Evolutionary conservation across 495 filamentous ascomycete species (phyloP).

Genomic region (Penicillium argentinense): DNA sequence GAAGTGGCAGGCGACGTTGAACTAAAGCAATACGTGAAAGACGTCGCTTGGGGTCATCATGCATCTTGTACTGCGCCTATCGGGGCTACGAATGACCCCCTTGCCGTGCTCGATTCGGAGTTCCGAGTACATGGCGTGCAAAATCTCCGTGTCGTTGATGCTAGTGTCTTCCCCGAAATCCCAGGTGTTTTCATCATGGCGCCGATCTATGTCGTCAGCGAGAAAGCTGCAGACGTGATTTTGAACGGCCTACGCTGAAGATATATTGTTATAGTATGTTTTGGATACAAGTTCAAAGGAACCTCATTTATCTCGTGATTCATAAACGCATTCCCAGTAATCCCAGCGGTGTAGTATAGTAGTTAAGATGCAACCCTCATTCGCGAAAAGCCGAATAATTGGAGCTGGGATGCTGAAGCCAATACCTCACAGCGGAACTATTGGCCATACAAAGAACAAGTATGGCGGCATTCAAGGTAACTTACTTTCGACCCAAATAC

Average conservation of each 20-base stretch:
- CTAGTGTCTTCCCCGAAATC: conserved; percentile 49
- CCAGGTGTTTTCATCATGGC: conserved; percentile 52
- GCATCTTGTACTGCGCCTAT: conserved; percentile 53
- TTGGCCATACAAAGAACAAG: background rate
- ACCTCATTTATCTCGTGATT: background rate
- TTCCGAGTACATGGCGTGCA: conserved; percentile 51
- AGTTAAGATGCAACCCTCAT: background rate
- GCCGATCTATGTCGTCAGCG: conserved; percentile 55
- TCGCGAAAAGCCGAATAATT: background rate
- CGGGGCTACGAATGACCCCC: conserved; percentile 46
- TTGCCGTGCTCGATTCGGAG: conserved; percentile 54
- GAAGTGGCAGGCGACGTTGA: conserved; percentile 34
- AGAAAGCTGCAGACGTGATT: conserved; percentile 58
- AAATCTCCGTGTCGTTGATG: conserved; percentile 59
- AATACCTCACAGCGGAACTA: background rate
- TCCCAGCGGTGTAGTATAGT: background rate
- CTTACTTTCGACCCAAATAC: background rate
- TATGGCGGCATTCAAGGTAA: background rate
- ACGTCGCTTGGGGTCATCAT: conserved; percentile 52
- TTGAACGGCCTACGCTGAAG: background rate
- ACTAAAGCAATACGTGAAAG: conserved; percentile 44
- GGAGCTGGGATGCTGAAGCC: background rate
- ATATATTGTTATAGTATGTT: background rate
- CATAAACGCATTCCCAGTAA: background rate
- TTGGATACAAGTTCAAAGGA: background rate